These are phyloP conservation scores for Phytophthora colocasiae DNA, from an alignment of 352 stramenopile genomes.

Conservation along the genomic window DNA sequence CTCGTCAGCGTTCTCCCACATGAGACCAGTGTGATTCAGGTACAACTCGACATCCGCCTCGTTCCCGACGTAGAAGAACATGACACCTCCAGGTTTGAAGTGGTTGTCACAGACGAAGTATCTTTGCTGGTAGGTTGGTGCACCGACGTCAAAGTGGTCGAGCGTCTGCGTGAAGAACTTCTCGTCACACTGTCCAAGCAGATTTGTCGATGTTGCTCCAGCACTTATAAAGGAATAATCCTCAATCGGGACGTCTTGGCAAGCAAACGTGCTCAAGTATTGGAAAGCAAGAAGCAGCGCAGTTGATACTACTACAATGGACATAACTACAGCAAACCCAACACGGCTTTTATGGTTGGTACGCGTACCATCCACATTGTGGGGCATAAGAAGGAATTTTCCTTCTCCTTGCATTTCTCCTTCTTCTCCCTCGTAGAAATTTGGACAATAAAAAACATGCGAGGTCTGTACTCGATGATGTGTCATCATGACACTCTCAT, in stretches of 20 bases:
- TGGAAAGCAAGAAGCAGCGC: constrained; percentile 3
- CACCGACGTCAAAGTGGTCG: constrained; percentile 73
- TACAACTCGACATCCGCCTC: constrained; percentile 96
- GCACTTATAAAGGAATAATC: too few relatives aligned
- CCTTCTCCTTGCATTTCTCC: constrained; percentile 12
- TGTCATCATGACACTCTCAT: constrained; percentile 24
- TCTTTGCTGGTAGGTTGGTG: constrained; percentile 81
- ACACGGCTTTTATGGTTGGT: background rate
- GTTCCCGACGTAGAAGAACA: constrained; percentile 97
- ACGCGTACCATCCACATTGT: background rate
- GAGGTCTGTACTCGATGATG: constrained; percentile 8
- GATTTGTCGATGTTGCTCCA: constrained; percentile 27
- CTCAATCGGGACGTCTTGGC: background rate
- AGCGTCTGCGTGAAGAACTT: constrained; percentile 78
- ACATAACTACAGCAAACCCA: background rate
- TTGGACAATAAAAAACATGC: constrained; percentile 15
- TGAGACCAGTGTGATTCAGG: constrained; percentile 95
- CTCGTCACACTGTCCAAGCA: constrained; percentile 72
- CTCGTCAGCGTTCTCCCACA: constrained; percentile 95
- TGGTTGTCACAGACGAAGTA: constrained; percentile 91
- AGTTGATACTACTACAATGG: background rate
- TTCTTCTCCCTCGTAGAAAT: constrained; percentile 2
- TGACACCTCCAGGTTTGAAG: constrained; percentile 66
- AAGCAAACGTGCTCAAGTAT: background rate
- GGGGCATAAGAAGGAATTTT: constrained; percentile 6